Evolutionary conservation across 805 yeast genomes (phyloP).

Genomic region (Candida nemodendra): DNA sequence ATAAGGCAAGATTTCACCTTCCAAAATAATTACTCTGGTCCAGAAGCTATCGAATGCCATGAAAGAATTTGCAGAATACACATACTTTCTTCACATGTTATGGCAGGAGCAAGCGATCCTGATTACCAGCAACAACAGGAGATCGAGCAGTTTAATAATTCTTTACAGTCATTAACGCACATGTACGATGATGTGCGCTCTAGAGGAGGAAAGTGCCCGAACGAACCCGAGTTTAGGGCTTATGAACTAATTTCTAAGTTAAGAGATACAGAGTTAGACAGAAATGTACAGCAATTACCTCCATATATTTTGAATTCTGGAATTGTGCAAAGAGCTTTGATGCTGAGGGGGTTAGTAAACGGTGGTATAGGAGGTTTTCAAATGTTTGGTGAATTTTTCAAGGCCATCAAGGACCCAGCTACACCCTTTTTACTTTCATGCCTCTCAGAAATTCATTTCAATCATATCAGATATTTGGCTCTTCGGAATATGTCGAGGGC

Average conservation of each 20-base stretch:
- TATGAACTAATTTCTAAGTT: conserved; percentile 78
- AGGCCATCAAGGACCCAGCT: conserved; percentile 42
- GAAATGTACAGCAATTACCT: conserved; percentile 72
- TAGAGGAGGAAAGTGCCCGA: conserved; percentile 65
- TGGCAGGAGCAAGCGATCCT: conserved; percentile 64
- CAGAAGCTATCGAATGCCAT: conserved; percentile 90
- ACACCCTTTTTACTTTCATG: conserved; percentile 72
- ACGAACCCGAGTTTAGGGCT: conserved; percentile 92
- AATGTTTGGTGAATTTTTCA: conserved; percentile 63
- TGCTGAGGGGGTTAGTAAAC: conserved; percentile 62
- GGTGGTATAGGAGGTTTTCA: conserved; percentile 66
- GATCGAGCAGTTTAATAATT: conserved; percentile 88
- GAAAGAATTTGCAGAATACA: conserved; percentile 91
- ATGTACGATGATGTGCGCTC: conserved; percentile 79
- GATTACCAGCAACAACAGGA: conserved; percentile 95
- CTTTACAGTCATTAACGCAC: conserved; percentile 83
- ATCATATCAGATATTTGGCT: conserved; percentile 74
- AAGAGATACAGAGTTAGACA: conserved; percentile 81
- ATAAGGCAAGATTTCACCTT: conserved; percentile 96
- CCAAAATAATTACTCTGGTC: conserved; percentile 90
- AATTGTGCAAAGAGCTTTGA: conserved; percentile 67
- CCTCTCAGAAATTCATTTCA: conserved; percentile 74
- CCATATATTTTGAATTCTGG: conserved; percentile 48
- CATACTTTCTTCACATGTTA: conserved; percentile 72
- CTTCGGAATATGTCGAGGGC: conserved; percentile 63